Percentiles rank a stretch among this genome's conserved stretches.
Conservation (phyloP, 768 basidiomycete genomes). For the Lyophyllum decastes region DNA sequence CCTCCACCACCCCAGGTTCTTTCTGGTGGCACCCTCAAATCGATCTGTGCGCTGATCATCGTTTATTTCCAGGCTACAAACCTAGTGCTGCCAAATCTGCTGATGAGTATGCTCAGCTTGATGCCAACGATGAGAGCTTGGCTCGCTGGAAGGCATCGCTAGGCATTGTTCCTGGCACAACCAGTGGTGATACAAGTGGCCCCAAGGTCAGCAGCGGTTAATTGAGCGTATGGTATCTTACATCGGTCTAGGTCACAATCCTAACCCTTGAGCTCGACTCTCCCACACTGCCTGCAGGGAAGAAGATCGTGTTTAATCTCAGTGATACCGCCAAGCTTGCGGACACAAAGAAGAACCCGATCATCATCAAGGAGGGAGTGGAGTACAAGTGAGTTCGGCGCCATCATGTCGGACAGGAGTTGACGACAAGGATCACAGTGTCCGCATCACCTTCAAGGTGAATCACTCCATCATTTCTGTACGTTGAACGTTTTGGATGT, state of each 20-base stretch:
- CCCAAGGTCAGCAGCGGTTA: slow-evolving; percentile 58
- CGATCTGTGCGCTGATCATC: slow-evolving; percentile 9
- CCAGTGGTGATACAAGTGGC: slow-evolving; percentile 38
- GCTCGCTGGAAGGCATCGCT: slow-evolving; percentile 95
- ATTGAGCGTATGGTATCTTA: slow-evolving; percentile 11
- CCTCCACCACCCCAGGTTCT: slow-evolving; percentile 68
- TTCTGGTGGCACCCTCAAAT: slow-evolving; percentile 5
- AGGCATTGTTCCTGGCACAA: slow-evolving; percentile 67
- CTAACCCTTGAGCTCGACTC: slow-evolving; percentile 80
- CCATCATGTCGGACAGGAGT: background rate
- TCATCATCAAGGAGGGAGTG: slow-evolving; percentile 80
- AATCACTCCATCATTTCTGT: slow-evolving; percentile 90
- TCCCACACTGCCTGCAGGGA: slow-evolving; percentile 62
- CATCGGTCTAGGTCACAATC: slow-evolving; percentile 61
- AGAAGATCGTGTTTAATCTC: slow-evolving; percentile 69
- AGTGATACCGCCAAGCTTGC: slow-evolving; percentile 44
- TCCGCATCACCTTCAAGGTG: slow-evolving; percentile 81
- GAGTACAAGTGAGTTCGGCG: slow-evolving; percentile 76
- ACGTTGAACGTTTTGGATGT: slow-evolving; percentile 21
- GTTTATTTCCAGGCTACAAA: slow-evolving; percentile 65
- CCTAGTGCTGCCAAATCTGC: slow-evolving; percentile 64
- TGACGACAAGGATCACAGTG: slow-evolving; percentile 41
- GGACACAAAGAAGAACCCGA: slow-evolving; percentile 75
- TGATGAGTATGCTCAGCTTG: slow-evolving; percentile 84
- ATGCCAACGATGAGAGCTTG: slow-evolving; percentile 90